Evolutionary conservation across 1,139 yeast species (phyloP).

Genomic region (Eremothecium cymbalariae): DNA sequence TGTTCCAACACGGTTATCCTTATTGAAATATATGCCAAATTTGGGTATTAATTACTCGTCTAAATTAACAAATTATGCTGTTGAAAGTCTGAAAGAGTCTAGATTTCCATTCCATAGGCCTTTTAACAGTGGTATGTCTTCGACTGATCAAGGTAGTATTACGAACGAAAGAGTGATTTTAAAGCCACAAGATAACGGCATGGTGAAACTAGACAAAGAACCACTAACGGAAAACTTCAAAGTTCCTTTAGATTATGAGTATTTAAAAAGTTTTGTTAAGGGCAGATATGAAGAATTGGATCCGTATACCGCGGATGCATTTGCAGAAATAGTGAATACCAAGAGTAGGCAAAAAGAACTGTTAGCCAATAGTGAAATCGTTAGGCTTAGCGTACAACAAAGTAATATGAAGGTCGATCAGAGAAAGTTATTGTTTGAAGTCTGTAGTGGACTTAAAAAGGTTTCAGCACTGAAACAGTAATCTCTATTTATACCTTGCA

Average conservation of each 20-base stretch:
- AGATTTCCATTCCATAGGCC: conserved; percentile 23
- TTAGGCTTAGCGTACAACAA: conserved; percentile 20
- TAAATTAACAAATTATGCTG: conserved; percentile 17
- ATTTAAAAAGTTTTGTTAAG: conserved; percentile 14
- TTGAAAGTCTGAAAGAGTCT: conserved; percentile 16
- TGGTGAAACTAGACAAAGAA: conserved; percentile 19
- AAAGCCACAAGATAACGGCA: conserved; percentile 13
- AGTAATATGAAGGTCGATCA: conserved; percentile 12
- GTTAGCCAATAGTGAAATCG: conserved; percentile 17
- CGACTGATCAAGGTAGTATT: conserved; percentile 9
- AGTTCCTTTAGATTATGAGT: conserved; percentile 13
- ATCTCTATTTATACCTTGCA: background rate
- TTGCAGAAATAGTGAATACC: conserved; percentile 16
- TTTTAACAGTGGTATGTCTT: conserved; percentile 17
- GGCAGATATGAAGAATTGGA: conserved; percentile 20
- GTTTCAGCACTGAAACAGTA: conserved; percentile 16
- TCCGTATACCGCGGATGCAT: conserved; percentile 10
- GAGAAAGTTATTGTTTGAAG: conserved; percentile 20
- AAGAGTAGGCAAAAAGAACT: conserved; percentile 17
- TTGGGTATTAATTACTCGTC: conserved; percentile 16
- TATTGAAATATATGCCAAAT: conserved; percentile 20
- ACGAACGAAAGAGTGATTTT: conserved; percentile 10
- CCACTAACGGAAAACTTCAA: conserved; percentile 15
- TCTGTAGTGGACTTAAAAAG: conserved; percentile 29
- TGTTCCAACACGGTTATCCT: conserved; percentile 20